phyloP scores from a whole-genome alignment of 1,284 basidiomycete genomes.

The Golubevia pallescens region DNA sequence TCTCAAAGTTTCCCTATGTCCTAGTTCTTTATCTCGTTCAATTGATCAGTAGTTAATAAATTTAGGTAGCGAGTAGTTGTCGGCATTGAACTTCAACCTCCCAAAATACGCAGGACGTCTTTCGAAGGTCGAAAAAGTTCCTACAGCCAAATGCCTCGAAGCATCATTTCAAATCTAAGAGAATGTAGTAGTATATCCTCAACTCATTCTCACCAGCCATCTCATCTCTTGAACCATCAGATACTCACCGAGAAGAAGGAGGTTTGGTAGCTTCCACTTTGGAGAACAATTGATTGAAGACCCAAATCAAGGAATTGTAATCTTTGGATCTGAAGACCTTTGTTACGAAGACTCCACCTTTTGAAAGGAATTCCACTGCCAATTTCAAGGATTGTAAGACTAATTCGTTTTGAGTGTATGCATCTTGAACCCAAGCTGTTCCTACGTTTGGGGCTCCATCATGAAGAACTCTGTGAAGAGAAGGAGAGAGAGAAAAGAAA shows the following conservation, averaged over 20 bases:
- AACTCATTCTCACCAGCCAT: too few species aligned
- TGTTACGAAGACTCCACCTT: constrained; percentile 95
- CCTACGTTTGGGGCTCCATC: constrained; percentile 99
- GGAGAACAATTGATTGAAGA: constrained; percentile 94
- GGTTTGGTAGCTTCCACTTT: constrained; percentile 99
- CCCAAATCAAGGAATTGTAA: constrained; percentile 99
- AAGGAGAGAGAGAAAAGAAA: neutral
- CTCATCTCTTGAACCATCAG: too few species aligned
- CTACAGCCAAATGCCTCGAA: too few species aligned
- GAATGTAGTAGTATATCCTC: too few species aligned
- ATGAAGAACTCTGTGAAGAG: constrained; percentile 76
- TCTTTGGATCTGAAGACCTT: constrained; percentile 99
- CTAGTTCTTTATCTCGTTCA: too few species aligned
- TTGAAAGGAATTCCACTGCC: constrained; percentile 90
- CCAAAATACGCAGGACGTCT: too few species aligned
- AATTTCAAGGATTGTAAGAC: constrained; percentile 95
- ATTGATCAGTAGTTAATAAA: too few species aligned
- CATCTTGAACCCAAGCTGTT: constrained; percentile 99
- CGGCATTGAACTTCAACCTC: too few species aligned
- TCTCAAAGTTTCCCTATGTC: too few species aligned
- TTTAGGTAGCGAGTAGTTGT: too few species aligned
- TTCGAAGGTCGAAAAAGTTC: too few species aligned
- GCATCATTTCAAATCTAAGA: too few species aligned
- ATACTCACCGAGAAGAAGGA: constrained; percentile 83
- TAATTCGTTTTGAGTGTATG: constrained; percentile 95